Conservation (phyloP, 176 grass and related monocot genomes). For the Oryza brachyantha region DNA sequence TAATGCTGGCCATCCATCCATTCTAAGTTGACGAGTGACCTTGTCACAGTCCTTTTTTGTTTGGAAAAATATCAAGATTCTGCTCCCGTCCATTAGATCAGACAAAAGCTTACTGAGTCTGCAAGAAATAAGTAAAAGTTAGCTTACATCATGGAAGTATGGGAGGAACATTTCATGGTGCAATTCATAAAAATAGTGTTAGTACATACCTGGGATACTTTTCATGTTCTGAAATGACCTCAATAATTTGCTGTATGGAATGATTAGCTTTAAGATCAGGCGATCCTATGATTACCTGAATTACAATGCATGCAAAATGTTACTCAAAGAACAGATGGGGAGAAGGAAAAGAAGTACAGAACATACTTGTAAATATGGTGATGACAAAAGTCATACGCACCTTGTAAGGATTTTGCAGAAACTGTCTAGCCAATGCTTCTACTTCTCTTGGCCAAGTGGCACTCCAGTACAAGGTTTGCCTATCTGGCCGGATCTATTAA, state of each 20-base stretch:
- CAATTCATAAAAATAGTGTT: neutral
- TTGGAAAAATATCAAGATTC: slow-evolving; percentile 95
- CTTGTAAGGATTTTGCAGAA: slow-evolving; percentile 97
- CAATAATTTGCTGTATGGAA: slow-evolving; percentile 91
- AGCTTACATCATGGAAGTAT: slow-evolving; percentile 16
- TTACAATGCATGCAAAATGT: slow-evolving; percentile 21
- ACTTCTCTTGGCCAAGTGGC: slow-evolving; percentile 97
- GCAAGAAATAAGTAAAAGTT: slow-evolving; percentile 17
- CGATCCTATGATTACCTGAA: slow-evolving; percentile 88
- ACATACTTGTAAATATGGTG: neutral
- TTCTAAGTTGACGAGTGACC: slow-evolving; percentile 94
- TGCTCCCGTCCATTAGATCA: slow-evolving; percentile 85
- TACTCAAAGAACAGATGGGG: neutral
- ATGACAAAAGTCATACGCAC: slow-evolving; percentile 10
- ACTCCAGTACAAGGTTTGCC: slow-evolving; percentile 98
- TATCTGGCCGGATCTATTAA: slow-evolving; percentile 88
- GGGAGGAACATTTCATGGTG: neutral
- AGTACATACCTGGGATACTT: slow-evolving; percentile 76
- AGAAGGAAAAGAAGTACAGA: slow-evolving; percentile 4
- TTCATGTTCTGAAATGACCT: slow-evolving; percentile 88
- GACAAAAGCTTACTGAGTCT: slow-evolving; percentile 88
- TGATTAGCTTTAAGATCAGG: slow-evolving; percentile 97
- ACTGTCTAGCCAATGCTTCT: slow-evolving; percentile 74
- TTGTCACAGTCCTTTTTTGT: slow-evolving; percentile 94
- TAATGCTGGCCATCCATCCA: slow-evolving; percentile 95